A percentile compares a stretch with the other conserved stretches of the same genome.
phyloP scores from a whole-genome alignment of 2,329 filamentous ascomycete genomes.

The Penicillium sclerotigenum region DNA sequence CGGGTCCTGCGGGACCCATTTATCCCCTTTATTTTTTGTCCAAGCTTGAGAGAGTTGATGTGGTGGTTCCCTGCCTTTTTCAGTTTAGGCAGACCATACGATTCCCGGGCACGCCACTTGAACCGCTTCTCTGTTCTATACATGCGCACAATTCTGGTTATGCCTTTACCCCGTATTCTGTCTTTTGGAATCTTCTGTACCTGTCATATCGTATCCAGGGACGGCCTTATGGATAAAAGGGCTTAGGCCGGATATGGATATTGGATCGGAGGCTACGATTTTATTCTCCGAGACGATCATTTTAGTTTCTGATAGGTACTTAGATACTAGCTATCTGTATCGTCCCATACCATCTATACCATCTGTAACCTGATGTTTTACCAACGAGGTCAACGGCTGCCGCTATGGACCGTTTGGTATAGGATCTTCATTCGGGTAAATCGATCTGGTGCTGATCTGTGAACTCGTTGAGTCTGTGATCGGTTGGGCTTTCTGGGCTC shows the following conservation, averaged over 20 bases:
- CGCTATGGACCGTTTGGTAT: slow-evolving; percentile 7
- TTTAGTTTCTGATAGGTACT: slow-evolving; percentile 13
- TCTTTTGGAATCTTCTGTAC: neutral
- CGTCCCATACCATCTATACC: neutral
- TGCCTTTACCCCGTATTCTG: slow-evolving; percentile 9
- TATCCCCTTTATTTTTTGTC: slow-evolving; percentile 1
- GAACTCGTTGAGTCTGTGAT: slow-evolving; percentile 1
- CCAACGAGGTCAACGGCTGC: neutral
- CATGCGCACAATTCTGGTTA: too few relatives aligned
- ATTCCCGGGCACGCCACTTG: too few relatives aligned
- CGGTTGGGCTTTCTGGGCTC: slow-evolving; percentile 2
- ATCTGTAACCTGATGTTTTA: slow-evolving; percentile 10
- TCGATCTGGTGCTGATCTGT: slow-evolving; percentile 9
- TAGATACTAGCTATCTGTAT: neutral
- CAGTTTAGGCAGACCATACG: slow-evolving; percentile 15
- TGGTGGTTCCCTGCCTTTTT: slow-evolving; percentile 1
- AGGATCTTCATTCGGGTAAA: slow-evolving; percentile 7
- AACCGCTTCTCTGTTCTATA: too few relatives aligned
- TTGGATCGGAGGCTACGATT: slow-evolving; percentile 15
- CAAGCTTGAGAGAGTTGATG: slow-evolving; percentile 3
- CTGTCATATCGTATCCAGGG: neutral
- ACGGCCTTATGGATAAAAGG: slow-evolving; percentile 2
- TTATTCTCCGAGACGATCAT: slow-evolving; percentile 12
- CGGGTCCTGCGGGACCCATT: slow-evolving; percentile 6
- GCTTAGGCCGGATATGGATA: slow-evolving; percentile 7